These are phyloP conservation scores for Colletotrichum salicis DNA, from an alignment of 2,329 filamentous ascomycete species.

Conservation along the genomic window DNA sequence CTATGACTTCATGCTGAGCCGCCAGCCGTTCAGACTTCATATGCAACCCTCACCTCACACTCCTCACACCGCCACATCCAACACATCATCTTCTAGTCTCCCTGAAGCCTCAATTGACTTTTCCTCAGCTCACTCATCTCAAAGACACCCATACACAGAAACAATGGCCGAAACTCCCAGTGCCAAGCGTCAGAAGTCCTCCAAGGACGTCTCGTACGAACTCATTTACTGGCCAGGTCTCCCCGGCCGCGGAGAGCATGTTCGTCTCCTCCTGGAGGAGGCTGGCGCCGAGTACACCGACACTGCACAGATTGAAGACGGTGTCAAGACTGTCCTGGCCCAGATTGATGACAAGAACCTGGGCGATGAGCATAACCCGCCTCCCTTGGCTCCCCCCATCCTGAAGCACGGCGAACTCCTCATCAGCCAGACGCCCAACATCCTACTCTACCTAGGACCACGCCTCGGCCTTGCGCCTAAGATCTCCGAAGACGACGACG, in stretches of 20 bases:
- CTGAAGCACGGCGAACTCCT: constrained; percentile 70
- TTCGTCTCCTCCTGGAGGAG: constrained; percentile 79
- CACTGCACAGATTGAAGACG: constrained; percentile 58
- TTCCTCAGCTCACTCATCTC: neutral
- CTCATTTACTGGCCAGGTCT: constrained; percentile 78
- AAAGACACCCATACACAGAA: neutral
- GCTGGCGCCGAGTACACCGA: constrained; percentile 73
- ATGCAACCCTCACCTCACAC: neutral
- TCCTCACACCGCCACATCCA: neutral
- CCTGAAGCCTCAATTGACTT: neutral
- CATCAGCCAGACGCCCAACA: constrained; percentile 77
- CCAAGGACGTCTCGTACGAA: constrained; percentile 64
- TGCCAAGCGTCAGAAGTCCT: constrained; percentile 44
- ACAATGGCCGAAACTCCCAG: constrained; percentile 35
- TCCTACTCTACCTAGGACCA: constrained; percentile 75
- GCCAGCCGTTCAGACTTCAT: neutral
- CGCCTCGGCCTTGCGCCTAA: constrained; percentile 66
- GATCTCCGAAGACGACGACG: constrained; percentile 52
- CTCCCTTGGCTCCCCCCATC: constrained; percentile 73
- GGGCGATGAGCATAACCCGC: constrained; percentile 69
- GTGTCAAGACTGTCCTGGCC: constrained; percentile 60
- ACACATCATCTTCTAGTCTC: neutral
- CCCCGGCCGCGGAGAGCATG: constrained; percentile 79
- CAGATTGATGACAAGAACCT: constrained; percentile 56
- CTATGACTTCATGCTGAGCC: constrained; percentile 29